phyloP scores from a whole-genome alignment of 2,329 filamentous ascomycete genomes.

The Lojkania enalia region DNA sequence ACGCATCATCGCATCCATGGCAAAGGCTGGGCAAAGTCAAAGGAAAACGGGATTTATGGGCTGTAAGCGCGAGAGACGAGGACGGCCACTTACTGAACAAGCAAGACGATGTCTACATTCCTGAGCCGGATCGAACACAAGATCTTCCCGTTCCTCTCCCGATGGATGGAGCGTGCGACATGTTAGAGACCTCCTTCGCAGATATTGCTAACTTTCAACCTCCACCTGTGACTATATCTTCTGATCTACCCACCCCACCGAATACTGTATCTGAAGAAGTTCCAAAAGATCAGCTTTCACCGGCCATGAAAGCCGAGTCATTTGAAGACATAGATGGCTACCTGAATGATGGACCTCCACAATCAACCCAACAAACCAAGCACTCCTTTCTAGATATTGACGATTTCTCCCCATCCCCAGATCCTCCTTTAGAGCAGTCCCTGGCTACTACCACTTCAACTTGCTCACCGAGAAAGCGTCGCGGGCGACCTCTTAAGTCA shows the following conservation, averaged over 20 bases:
- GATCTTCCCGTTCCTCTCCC: constrained; percentile 34
- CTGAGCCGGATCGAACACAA: constrained; percentile 36
- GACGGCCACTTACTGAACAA: constrained; percentile 35
- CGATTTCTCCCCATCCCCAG: constrained; percentile 16
- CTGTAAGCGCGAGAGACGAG: constrained; percentile 37
- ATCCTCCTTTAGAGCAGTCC: constrained; percentile 2
- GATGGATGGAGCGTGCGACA: constrained; percentile 22
- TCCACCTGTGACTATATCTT: constrained; percentile 21
- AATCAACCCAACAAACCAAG: constrained; percentile 29
- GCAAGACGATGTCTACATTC: constrained; percentile 29
- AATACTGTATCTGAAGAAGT: not conserved
- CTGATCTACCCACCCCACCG: constrained; percentile 25
- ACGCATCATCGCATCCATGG: constrained; percentile 11
- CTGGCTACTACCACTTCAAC: not conserved
- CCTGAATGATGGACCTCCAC: constrained; percentile 21
- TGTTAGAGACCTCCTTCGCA: constrained; percentile 13
- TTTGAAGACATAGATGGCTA: constrained; percentile 34
- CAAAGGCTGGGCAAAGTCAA: constrained; percentile 21
- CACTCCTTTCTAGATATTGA: constrained; percentile 33
- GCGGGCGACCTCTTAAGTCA: constrained; percentile 25
- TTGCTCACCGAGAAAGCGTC: constrained; percentile 24
- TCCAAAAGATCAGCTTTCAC: not conserved
- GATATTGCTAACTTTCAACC: constrained; percentile 28
- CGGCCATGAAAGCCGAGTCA: constrained; percentile 1
- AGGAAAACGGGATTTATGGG: constrained; percentile 36